Percentiles rank a stretch among this genome's conserved stretches.
Evolutionary conservation across 1,139 yeast genomes (phyloP).

Genomic region (Pichia sp.): DNA sequence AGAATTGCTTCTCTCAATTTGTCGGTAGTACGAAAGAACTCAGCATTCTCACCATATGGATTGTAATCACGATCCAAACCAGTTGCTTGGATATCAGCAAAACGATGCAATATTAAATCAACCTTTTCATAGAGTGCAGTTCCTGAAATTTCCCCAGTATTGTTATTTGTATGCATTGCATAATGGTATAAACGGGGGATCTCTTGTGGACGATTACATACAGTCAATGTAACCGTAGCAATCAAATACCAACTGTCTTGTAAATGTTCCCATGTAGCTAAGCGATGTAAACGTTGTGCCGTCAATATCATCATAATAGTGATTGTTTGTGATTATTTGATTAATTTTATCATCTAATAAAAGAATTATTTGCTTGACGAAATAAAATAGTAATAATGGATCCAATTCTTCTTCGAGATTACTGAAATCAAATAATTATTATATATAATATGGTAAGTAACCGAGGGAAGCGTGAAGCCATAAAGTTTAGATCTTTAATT

Average conservation of each 20-base stretch:
- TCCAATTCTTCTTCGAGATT: too few relatives aligned
- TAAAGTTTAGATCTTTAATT: too few relatives aligned
- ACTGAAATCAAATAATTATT: too few relatives aligned
- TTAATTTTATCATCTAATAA: too few relatives aligned
- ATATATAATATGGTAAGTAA: too few relatives aligned
- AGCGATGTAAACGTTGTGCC: constrained; percentile 53
- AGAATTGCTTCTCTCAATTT: constrained; percentile 70
- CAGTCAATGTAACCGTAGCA: constrained; percentile 79
- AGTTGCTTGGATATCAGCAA: constrained; percentile 15
- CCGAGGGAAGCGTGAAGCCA: too few relatives aligned
- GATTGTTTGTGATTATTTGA: too few relatives aligned
- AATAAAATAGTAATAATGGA: too few relatives aligned
- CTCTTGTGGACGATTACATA: constrained; percentile 76
- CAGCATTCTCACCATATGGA: constrained; percentile 1
- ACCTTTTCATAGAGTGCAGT: constrained; percentile 26
- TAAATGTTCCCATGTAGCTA: constrained; percentile 38
- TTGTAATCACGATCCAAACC: constrained; percentile 13
- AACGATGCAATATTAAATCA: constrained; percentile 9
- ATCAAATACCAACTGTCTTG: constrained; percentile 57
- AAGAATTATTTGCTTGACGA: too few relatives aligned
- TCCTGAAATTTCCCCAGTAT: constrained; percentile 12
- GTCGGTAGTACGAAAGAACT: constrained; percentile 36
- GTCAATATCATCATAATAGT: constrained; percentile 36
- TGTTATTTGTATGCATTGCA: constrained; percentile 42
- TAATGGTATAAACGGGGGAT: constrained; percentile 71